Evolutionary conservation across 164 flowering plant genomes (phyloP), one percentile per base, ranked within the genome.

Genomic region (Euptelea pleiosperma): DNA sequence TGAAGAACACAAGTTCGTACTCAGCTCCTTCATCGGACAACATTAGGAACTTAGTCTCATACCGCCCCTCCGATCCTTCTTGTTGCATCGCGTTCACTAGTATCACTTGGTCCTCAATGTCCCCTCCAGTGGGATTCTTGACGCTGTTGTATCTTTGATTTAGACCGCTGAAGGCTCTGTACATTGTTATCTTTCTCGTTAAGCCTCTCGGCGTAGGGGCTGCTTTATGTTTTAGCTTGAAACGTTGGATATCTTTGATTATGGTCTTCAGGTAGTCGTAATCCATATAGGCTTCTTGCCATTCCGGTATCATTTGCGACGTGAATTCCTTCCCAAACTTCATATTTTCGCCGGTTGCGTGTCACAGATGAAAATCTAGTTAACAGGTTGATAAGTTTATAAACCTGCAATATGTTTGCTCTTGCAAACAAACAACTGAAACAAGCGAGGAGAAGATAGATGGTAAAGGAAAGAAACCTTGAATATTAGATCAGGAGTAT

Each of bases 291-390:
- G 88, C 82, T 51, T 60, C 75, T 31, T 78, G 79, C 94, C 94
- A 86, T 71, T 86, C 94, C 7, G 80, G 86, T 70, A 84, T 88
- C 90, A 82, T 79, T 58, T 87, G 86, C 1, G 82, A 56, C 10
- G 51, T 14, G 2, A 84, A 77, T 44, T 87, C 88, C 52, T 81
- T 84, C 25, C 86, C 90, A 45, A 86, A 86, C 80, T 84, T 86
- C 94, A 86, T 86, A 33, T n/a, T n/a, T n/a, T n/a, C n/a, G n/a
- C n/a, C n/a, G n/a, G n/a, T n/a, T n/a, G n/a, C n/a, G n/a, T n/a
- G n/a, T n/a, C n/a, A n/a, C n/a, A n/a, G n/a, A n/a, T n/a, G n/a
- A n/a, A n/a, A n/a, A n/a, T 57, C 45, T n/a, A n/a, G n/a, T n/a
- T n/a, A n/a, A n/a, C n/a, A n/a, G n/a, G n/a, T n/a, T n/a, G n/a